Conservation (phyloP, 2,329 filamentous ascomycete species). For the Leptosphaerulina australis region DNA sequence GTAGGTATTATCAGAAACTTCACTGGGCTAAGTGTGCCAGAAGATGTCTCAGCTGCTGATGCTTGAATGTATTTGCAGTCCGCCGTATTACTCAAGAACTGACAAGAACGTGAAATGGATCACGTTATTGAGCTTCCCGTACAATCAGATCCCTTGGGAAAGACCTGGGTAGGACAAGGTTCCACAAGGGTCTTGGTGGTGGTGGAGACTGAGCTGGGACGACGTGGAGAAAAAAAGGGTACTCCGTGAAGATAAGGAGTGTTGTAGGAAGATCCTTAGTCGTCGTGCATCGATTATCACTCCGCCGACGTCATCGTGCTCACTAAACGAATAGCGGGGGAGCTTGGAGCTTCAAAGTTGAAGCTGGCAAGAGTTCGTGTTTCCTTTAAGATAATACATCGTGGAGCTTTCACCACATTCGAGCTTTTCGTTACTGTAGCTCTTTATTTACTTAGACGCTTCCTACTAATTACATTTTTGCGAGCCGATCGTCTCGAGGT, state of each 20-base stretch:
- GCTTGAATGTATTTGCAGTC: neutral
- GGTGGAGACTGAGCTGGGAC: slow-evolving; percentile 25
- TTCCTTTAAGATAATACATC: slow-evolving; percentile 17
- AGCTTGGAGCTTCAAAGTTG: slow-evolving; percentile 19
- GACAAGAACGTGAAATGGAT: neutral
- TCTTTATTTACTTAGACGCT: no score
- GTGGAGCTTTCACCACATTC: slow-evolving; percentile 11
- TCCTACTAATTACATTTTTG: slow-evolving; percentile 13
- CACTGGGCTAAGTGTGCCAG: neutral
- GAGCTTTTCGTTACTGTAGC: no score
- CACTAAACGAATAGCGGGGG: slow-evolving; percentile 28
- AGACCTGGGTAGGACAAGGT: slow-evolving; percentile 5
- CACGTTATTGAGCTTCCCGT: slow-evolving; percentile 3
- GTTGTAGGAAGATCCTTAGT: slow-evolving; percentile 18
- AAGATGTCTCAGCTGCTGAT: neutral
- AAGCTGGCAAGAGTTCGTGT: slow-evolving; percentile 11
- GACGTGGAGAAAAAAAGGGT: slow-evolving; percentile 33
- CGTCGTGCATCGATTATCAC: slow-evolving; percentile 26
- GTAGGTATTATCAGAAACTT: neutral
- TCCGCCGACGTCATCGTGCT: slow-evolving; percentile 34
- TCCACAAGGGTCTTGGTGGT: slow-evolving; percentile 25
- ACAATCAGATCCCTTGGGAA: slow-evolving; percentile 5
- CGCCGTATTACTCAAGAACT: neutral
- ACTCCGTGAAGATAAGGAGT: slow-evolving; percentile 17
- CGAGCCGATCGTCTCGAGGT: slow-evolving; percentile 19